Percentiles rank a stretch among this genome's conserved stretches.
phyloP scores from a whole-genome alignment of 108 stramenopile genomes.

The Poteriospumella lacustris region DNA sequence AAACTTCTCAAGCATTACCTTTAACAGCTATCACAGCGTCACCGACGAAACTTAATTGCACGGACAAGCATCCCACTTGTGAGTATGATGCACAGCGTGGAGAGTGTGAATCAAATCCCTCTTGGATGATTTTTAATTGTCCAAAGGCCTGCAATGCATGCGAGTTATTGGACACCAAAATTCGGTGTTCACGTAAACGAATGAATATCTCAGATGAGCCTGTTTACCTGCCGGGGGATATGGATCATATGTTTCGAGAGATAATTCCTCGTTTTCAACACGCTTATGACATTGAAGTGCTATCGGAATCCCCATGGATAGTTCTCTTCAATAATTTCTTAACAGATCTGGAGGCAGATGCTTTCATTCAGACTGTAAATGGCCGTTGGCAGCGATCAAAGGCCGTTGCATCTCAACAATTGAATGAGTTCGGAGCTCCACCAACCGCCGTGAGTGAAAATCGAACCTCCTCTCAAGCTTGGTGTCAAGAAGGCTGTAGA shows the following conservation, averaged over 20 bases:
- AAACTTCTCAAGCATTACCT: no score
- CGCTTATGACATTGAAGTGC: not conserved
- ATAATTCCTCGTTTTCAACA: not conserved
- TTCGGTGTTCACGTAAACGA: not conserved
- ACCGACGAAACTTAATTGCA: no score
- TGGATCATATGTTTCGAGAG: constrained; percentile 23
- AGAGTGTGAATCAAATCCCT: constrained; percentile 20
- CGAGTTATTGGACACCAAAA: not conserved
- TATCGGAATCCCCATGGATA: constrained; percentile 63
- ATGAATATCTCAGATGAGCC: not conserved
- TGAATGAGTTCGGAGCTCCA: constrained; percentile 58
- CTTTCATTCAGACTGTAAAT: constrained; percentile 52
- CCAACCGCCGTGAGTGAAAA: constrained; percentile 54
- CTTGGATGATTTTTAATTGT: constrained; percentile 33
- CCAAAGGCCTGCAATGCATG: constrained; percentile 17
- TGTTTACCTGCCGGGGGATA: not conserved
- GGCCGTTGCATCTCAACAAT: constrained; percentile 51
- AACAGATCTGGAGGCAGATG: constrained; percentile 60
- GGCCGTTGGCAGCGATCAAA: constrained; percentile 61
- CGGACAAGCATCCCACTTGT: no score
- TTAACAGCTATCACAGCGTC: no score
- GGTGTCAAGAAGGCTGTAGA: constrained; percentile 63
- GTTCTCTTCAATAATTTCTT: constrained; percentile 73
- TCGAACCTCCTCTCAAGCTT: constrained; percentile 64
- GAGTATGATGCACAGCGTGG: no score